Evolutionary conservation across 257 asterid genomes (phyloP).

Genomic region (Nicotiana attenuata): DNA sequence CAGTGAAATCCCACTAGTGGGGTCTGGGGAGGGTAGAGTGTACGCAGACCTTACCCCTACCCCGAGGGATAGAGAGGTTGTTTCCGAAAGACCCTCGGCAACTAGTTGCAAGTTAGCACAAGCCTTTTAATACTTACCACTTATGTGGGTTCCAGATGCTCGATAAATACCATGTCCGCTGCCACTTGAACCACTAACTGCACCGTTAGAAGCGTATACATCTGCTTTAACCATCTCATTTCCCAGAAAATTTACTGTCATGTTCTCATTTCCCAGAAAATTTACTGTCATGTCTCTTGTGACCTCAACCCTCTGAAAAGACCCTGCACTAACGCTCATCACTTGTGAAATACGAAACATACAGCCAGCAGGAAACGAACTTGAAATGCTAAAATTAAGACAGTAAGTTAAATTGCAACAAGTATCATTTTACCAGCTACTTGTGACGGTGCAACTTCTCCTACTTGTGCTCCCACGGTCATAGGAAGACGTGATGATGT

Average conservation of each 20-base stretch:
- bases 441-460: conserved; percentile 74
- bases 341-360: background rate
- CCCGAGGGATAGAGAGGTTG: no score
- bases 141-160: conserved; percentile 43
- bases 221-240: conserved; percentile 51
- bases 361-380: background rate
- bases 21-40: no score
- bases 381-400: background rate
- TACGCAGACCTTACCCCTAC: no score
- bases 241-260: no score
- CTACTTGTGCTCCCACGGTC: conserved; percentile 66
- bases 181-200: conserved; percentile 42
- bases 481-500: conserved; percentile 72
- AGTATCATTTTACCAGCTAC: conserved; percentile 49
- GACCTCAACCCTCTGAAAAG: conserved; percentile 50
- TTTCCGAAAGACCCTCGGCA: no score
- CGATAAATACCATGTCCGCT: conserved; percentile 66
- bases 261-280: conserved; percentile 40
- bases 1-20: no score
- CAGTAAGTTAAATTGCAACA: background rate
- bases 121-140: conserved; percentile 25
- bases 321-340: conserved; percentile 35
- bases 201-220: conserved; percentile 50
- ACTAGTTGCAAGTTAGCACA: background rate
- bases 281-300: conserved; percentile 48